A percentile compares a stretch with the other conserved stretches of the same genome.
phyloP scores from a whole-genome alignment of 2,329 filamentous ascomycete species.

The Lasiodiplodia sp. region DNA sequence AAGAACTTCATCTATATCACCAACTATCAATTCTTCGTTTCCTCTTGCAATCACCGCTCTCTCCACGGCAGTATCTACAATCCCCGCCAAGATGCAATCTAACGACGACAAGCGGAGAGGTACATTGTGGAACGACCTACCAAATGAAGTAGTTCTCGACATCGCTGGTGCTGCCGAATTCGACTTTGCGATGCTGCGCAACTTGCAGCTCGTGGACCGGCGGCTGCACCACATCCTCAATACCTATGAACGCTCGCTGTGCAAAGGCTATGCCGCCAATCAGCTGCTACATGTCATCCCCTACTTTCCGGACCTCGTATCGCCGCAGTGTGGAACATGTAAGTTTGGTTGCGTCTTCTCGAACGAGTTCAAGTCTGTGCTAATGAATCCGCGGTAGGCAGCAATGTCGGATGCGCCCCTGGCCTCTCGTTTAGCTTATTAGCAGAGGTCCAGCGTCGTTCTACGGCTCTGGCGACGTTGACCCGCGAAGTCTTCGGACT shows the following conservation, averaged over 20 bases:
- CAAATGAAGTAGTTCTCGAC: conserved; percentile 22
- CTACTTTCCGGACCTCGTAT: conserved; percentile 19
- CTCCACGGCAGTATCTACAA: neutral
- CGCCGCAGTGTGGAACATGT: neutral
- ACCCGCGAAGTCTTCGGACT: neutral
- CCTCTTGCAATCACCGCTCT: neutral
- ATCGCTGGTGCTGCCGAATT: conserved; percentile 14
- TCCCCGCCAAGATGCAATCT: neutral
- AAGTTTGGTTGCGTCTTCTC: neutral
- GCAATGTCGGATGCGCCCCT: neutral
- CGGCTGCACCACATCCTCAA: conserved; percentile 11
- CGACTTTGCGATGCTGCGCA: conserved; percentile 16
- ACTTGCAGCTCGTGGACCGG: conserved; percentile 20
- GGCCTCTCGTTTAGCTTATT: conserved; percentile 21
- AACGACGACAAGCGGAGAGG: neutral
- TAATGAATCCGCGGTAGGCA: neutral
- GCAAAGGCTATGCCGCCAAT: conserved; percentile 7
- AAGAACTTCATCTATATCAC: neutral
- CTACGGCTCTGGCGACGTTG: neutral
- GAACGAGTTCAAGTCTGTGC: neutral
- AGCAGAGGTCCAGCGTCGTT: conserved; percentile 8
- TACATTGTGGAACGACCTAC: neutral
- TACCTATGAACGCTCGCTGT: conserved; percentile 24
- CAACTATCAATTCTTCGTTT: neutral
- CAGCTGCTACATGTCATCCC: conserved; percentile 15